These are phyloP conservation scores for Acacia acuminata DNA, from an alignment of 306 rosid species.

Conservation along the genomic window DNA sequence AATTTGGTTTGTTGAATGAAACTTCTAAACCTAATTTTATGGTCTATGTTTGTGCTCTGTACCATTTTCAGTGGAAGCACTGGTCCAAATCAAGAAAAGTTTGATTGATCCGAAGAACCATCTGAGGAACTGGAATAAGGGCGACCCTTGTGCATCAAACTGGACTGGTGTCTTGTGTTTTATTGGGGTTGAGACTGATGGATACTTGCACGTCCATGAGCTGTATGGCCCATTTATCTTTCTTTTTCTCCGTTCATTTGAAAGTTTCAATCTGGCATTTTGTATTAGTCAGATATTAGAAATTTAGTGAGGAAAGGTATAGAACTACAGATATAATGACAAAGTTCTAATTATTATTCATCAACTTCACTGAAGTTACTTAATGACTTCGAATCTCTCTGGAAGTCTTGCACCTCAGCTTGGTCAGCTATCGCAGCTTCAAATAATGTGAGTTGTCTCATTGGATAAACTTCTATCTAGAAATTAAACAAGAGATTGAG, in stretches of 20 bases:
- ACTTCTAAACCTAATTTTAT: neutral
- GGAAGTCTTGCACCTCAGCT: slow-evolving; percentile 75
- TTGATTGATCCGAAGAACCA: slow-evolving; percentile 56
- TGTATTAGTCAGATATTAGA: neutral
- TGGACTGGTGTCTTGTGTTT: slow-evolving; percentile 78
- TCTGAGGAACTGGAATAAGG: slow-evolving; percentile 58
- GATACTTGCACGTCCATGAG: slow-evolving; percentile 58
- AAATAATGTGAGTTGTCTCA: slow-evolving; percentile 60
- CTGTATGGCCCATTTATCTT: slow-evolving; percentile 51
- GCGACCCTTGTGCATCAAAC: slow-evolving; percentile 68
- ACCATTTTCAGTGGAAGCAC: slow-evolving; percentile 58
- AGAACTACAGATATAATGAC: neutral
- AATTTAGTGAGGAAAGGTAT: neutral
- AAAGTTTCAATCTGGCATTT: neutral
- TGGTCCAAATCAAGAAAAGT: slow-evolving; percentile 59
- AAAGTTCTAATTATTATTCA: slow-evolving; percentile 25
- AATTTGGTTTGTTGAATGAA: slow-evolving; percentile 22
- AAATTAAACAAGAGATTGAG: neutral
- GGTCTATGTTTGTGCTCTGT: slow-evolving; percentile 23
- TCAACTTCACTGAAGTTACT: slow-evolving; percentile 53
- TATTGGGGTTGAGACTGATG: slow-evolving; percentile 36
- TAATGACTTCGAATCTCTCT: slow-evolving; percentile 65
- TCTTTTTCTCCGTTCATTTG: neutral
- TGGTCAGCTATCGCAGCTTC: slow-evolving; percentile 62
- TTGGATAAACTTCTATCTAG: slow-evolving; percentile 17